phyloP scores from a whole-genome alignment of 2,329 filamentous ascomycete species.

The Dactylellina leptospora region DNA sequence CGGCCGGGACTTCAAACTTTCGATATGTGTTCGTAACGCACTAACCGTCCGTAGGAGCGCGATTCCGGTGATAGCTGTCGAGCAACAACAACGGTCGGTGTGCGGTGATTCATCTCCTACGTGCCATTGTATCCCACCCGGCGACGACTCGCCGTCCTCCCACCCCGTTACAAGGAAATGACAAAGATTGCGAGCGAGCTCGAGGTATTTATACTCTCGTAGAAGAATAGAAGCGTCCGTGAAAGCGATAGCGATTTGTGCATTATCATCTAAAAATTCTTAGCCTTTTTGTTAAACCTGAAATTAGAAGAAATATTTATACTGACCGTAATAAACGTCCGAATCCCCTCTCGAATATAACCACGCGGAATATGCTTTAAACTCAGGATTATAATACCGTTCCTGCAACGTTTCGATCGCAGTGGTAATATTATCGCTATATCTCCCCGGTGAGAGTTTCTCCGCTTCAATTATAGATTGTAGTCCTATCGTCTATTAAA shows the following conservation, averaged over 20 bases:
- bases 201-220: constrained; percentile 38
- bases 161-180: constrained; percentile 43
- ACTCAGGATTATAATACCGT: constrained; percentile 44
- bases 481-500: constrained; percentile 26
- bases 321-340: constrained; percentile 46
- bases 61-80: constrained; percentile 37
- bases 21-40: constrained; percentile 40
- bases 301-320: background rate
- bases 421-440: constrained; percentile 33
- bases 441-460: constrained; percentile 30
- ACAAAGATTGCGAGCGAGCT: constrained; percentile 43
- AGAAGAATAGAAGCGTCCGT: constrained; percentile 28
- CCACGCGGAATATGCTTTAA: constrained; percentile 50
- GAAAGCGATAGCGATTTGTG: constrained; percentile 46
- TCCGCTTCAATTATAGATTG: constrained; percentile 50
- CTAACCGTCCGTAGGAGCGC: constrained; percentile 23
- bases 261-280: constrained; percentile 35
- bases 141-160: constrained; percentile 26
- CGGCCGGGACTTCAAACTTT: constrained; percentile 19
- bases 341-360: constrained; percentile 38
- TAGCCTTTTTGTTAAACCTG: background rate
- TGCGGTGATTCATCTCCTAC: constrained; percentile 41
- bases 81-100: constrained; percentile 47
- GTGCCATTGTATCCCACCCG: constrained; percentile 50
- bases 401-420: constrained; percentile 48